A percentile compares a stretch with the other conserved stretches of the same genome.
phyloP scores from a whole-genome alignment of 306 rosid genomes.

The Vigna unguiculata region DNA sequence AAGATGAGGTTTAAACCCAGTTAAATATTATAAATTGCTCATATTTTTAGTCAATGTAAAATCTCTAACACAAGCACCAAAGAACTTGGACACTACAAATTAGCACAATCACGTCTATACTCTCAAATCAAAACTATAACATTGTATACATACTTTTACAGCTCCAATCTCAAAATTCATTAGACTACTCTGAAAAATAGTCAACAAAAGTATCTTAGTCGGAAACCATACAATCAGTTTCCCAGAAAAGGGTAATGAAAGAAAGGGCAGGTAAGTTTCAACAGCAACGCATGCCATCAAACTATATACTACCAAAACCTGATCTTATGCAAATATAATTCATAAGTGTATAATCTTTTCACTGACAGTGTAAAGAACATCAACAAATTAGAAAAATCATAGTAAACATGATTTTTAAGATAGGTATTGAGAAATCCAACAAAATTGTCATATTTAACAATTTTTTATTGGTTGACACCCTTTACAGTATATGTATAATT shows the following conservation, averaged over 20 bases:
- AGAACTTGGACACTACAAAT: conserved; percentile 16
- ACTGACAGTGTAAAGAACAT: background rate
- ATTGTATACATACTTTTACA: background rate
- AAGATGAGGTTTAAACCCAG: no score
- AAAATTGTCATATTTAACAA: background rate
- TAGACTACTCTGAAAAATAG: background rate
- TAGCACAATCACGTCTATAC: background rate
- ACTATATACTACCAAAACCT: conserved; percentile 14
- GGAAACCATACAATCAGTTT: conserved; percentile 1
- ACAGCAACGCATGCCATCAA: conserved; percentile 18
- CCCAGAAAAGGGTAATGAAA: conserved; percentile 13
- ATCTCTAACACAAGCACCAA: conserved; percentile 1
- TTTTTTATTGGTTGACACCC: background rate
- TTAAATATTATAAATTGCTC: no score
- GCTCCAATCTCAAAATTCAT: conserved; percentile 16
- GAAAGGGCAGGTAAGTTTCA: conserved; percentile 22
- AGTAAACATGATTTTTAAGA: background rate
- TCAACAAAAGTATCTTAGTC: conserved; percentile 28
- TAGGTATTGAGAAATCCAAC: background rate
- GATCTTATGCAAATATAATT: conserved; percentile 15
- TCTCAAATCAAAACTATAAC: background rate
- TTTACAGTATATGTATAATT: background rate
- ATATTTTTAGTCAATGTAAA: no score
- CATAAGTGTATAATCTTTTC: background rate
- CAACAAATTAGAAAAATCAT: background rate